Evolutionary conservation across 352 stramenopile genomes (phyloP).

Genomic region (Phytophthora boehmeriae): DNA sequence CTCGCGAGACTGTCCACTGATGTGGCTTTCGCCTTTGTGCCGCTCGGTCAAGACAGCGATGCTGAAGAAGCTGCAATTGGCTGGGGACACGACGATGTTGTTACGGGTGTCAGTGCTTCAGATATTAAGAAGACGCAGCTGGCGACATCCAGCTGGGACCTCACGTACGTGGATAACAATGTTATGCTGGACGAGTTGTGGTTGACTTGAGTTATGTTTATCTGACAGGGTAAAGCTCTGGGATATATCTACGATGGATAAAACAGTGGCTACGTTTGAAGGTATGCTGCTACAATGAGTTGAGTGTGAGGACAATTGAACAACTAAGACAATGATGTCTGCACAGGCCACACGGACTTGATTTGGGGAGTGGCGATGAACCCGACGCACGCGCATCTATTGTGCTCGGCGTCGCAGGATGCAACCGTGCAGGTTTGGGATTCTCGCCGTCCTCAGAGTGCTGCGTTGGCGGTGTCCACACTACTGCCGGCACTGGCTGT

Average conservation of each 20-base stretch:
- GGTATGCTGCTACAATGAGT: conserved; percentile 25
- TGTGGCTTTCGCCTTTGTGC: conserved; percentile 47
- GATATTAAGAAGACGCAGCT: conserved; percentile 48
- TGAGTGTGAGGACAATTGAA: neutral
- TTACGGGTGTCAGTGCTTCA: conserved; percentile 59
- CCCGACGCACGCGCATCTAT: conserved; percentile 39
- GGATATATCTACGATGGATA: conserved; percentile 60
- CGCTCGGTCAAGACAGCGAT: conserved; percentile 17
- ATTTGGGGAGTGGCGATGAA: conserved; percentile 75
- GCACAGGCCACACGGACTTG: conserved; percentile 66
- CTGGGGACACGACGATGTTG: conserved; percentile 74
- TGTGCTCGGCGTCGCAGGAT: conserved; percentile 73
- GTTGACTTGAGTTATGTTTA: neutral
- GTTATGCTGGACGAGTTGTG: too few relatives aligned
- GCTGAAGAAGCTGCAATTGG: conserved; percentile 13
- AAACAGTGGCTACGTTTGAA: conserved; percentile 56
- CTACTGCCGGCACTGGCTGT: conserved; percentile 52
- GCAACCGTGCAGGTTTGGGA: conserved; percentile 80
- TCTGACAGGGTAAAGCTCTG: conserved; percentile 74
- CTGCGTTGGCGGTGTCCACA: conserved; percentile 48
- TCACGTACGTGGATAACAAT: conserved; percentile 55
- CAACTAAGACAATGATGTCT: neutral
- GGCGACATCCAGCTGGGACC: conserved; percentile 71
- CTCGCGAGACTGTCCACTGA: conserved; percentile 47
- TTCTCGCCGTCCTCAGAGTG: conserved; percentile 49